Evolutionary conservation across 1,284 basidiomycete genomes (phyloP).

Genomic region (Moesziomyces sp.): DNA sequence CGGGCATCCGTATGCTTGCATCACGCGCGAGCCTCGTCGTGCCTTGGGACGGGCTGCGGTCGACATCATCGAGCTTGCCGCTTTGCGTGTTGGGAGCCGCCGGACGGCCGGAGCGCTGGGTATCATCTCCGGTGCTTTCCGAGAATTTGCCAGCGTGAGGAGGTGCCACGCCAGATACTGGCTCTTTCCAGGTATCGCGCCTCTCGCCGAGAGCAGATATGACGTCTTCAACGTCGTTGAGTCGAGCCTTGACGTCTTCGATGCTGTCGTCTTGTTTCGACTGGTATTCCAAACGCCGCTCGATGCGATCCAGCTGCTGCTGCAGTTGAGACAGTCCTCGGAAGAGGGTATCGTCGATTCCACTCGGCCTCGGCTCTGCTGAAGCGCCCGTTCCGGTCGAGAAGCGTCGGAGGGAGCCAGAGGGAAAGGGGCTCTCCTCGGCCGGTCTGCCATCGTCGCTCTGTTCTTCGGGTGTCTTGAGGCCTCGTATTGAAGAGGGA

Average conservation of each 20-base stretch:
- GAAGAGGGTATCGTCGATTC: slow-evolving; percentile 15
- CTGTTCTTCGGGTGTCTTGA: slow-evolving; percentile 7
- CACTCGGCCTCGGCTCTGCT: slow-evolving; percentile 1
- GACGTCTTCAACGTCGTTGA: slow-evolving; percentile 38
- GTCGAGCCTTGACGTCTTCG: slow-evolving; percentile 36
- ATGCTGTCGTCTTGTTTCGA: slow-evolving; percentile 18
- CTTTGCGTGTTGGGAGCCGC: background rate
- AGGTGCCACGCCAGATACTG: background rate
- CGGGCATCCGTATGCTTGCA: slow-evolving; percentile 1
- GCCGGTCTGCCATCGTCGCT: slow-evolving; percentile 1
- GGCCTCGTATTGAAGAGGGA: slow-evolving; percentile 12
- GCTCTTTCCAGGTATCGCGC: slow-evolving; percentile 17
- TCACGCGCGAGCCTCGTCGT: background rate
- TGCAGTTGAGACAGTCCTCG: slow-evolving; percentile 25
- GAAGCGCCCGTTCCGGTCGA: slow-evolving; percentile 8
- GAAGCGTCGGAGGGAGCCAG: slow-evolving; percentile 11
- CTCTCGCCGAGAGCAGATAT: slow-evolving; percentile 37
- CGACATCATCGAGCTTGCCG: background rate
- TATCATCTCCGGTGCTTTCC: background rate
- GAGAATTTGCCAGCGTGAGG: background rate
- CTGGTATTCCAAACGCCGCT: slow-evolving; percentile 19
- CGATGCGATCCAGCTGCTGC: slow-evolving; percentile 41
- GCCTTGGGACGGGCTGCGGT: background rate
- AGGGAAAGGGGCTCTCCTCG: slow-evolving; percentile 1
- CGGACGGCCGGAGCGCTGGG: background rate